phyloP scores from a whole-genome alignment of 495 filamentous ascomycete genomes.

The Hyphodiscus hymeniophilus region DNA sequence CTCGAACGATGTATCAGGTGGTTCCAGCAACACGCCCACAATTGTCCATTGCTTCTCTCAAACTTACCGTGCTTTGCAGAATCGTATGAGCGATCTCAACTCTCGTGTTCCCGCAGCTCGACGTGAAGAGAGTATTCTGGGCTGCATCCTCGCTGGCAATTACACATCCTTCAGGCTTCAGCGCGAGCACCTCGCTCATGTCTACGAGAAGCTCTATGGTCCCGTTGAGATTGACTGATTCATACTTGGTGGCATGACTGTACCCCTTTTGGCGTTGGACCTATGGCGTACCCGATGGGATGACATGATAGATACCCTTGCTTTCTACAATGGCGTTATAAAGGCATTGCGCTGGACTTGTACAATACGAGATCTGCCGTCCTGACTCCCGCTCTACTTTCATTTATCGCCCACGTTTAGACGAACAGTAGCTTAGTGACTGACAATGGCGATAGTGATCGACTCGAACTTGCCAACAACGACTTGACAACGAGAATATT shows the following conservation, averaged over 20 bases:
- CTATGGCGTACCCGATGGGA: constrained; percentile 16
- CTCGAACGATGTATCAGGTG: constrained; percentile 78
- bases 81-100: constrained; percentile 44
- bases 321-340: constrained; percentile 10
- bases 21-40: constrained; percentile 52
- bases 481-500: constrained; percentile 10
- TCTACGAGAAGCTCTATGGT: constrained; percentile 19
- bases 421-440: constrained; percentile 8
- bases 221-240: constrained; percentile 5
- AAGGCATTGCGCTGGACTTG: constrained; percentile 9
- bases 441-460: constrained; percentile 22
- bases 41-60: constrained; percentile 58
- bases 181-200: constrained; percentile 31
- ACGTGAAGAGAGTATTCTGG: constrained; percentile 50
- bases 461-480: constrained; percentile 3
- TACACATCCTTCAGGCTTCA: constrained; percentile 63
- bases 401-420: constrained; percentile 2
- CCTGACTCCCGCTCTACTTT: constrained; percentile 9
- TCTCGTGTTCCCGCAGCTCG: constrained; percentile 5
- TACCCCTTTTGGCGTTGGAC: constrained; percentile 5
- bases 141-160: constrained; percentile 58
- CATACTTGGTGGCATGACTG: neutral
- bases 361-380: constrained; percentile 15
- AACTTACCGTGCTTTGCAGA: constrained; percentile 48
- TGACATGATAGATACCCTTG: constrained; percentile 22